Base-by-base conservation (phyloP, 306 rosid species). In the Aeschynomene evenia region DNA sequence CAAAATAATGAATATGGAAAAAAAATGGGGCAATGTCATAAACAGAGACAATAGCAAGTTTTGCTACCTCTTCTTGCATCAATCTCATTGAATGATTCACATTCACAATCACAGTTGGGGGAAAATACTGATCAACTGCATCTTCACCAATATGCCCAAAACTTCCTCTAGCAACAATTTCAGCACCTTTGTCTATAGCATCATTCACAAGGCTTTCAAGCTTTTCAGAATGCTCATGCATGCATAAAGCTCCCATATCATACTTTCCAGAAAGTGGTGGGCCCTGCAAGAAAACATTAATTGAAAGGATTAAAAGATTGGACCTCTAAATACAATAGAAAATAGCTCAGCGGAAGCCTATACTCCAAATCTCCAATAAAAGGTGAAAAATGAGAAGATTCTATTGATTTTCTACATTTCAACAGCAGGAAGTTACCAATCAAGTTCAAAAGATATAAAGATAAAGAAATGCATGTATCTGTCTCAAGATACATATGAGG, bases 31-130 rank as follows among this genome's bases (percentile, higher is more conserved):
- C 13, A 15, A 72, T 77, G 49, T 29, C 62, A 4, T 33, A 36
- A 18, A 36, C 22, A 15, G 45, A 59, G 51, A 40, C 66, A 51
- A 60, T 13, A 52, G 42, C 6, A 62, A 71, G 12, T 36, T 75
- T 66, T 36, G 55, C 23, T 83, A 95, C 99, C 99, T 91, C 99
- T 76, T 95, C 97, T 78, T 95, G 96, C 99, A 95, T 95, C 87
- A 95, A 79, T 74, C 71, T 84, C 97, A 95, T 91, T 0, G 91
- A 81, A 85, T 89, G 99, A 71, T 91, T 87, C 75, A 91, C 96
- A 67, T 95, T 89, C 56, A 68, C 91, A 72, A 91, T 76, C 77
- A 91, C 95, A 3, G 99, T 89, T 36, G 97, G 97, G 7, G 95
- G 97, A 7, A 82, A 95, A 79, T 84, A 95, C 61, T 91, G 99